These are phyloP conservation scores for Schizosaccharomyces octosporus DNA, from an alignment of 805 yeast genomes.

Conservation along the genomic window DNA sequence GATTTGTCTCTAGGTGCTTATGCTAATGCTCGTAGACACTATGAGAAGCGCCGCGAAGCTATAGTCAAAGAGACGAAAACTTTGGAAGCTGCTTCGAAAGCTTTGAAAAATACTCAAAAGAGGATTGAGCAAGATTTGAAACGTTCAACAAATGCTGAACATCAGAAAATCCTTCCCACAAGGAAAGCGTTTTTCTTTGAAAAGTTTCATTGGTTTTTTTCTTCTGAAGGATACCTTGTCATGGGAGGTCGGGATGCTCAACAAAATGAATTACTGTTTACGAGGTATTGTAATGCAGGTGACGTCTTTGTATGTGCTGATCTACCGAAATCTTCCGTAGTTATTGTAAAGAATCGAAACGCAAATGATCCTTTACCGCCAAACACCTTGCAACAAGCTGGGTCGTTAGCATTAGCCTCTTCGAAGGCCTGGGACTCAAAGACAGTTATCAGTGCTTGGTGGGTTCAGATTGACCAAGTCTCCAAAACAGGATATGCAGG, in stretches of 20 bases:
- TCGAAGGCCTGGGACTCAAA: conserved; percentile 82
- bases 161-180: conserved; percentile 30
- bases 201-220: conserved; percentile 81
- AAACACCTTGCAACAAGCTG: conserved; percentile 70
- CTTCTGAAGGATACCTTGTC: conserved; percentile 69
- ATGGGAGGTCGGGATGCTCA: conserved; percentile 56
- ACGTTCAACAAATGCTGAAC: conserved; percentile 30
- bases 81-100: conserved; percentile 48
- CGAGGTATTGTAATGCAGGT: conserved; percentile 45
- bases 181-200: conserved; percentile 63
- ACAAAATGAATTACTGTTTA: conserved; percentile 60
- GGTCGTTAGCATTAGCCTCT: conserved; percentile 54
- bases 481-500: conserved; percentile 26
- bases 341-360: conserved; percentile 51
- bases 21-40: conserved; percentile 70
- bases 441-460: conserved; percentile 56
- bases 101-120: conserved; percentile 59
- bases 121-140: conserved; percentile 52
- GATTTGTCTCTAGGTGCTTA: conserved; percentile 52
- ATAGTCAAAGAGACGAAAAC: conserved; percentile 59
- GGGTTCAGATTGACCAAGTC: conserved; percentile 42
- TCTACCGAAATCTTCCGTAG: conserved; percentile 45
- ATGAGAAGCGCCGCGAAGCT: conserved; percentile 51
- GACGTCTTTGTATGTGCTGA: conserved; percentile 59
- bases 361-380: conserved; percentile 40